Conservation (phyloP, 108 stramenopile species). For the Skeletonema tropicum region DNA sequence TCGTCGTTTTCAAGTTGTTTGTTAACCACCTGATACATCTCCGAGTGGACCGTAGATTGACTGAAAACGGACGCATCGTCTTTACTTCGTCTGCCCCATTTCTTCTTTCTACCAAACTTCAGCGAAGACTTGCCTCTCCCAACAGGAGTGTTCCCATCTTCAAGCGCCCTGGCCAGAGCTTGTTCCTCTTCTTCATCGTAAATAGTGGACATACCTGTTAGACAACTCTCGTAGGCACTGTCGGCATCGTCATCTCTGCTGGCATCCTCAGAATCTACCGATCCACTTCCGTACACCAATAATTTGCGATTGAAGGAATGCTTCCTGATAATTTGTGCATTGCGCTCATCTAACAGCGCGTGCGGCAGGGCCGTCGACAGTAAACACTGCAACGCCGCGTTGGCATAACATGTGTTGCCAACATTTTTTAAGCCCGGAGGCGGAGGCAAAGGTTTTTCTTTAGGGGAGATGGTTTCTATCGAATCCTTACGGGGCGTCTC, state of each 20-base stretch:
- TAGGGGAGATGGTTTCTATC: not conserved
- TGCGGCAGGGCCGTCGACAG: constrained; percentile 75
- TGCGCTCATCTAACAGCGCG: constrained; percentile 72
- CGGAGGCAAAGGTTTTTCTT: constrained; percentile 31
- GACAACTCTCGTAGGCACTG: constrained; percentile 30
- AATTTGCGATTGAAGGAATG: constrained; percentile 83
- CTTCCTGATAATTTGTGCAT: constrained; percentile 67
- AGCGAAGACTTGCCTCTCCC: not conserved
- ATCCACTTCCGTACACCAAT: constrained; percentile 66
- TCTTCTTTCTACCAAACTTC: constrained; percentile 8
- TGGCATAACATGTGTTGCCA: constrained; percentile 88
- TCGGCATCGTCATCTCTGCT: constrained; percentile 31
- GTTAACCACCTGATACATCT: constrained; percentile 47
- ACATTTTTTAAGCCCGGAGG: constrained; percentile 82
- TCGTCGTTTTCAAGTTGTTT: constrained; percentile 7
- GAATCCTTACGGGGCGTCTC: not conserved
- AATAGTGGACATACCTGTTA: constrained; percentile 32
- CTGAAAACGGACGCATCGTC: constrained; percentile 42
- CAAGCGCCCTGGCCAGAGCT: constrained; percentile 13
- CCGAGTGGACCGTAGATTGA: constrained; percentile 36
- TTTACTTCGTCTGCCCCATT: constrained; percentile 26
- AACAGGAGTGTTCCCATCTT: not conserved
- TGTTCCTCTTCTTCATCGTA: constrained; percentile 20
- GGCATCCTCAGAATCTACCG: constrained; percentile 59
- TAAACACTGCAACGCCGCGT: constrained; percentile 82